Conservation (phyloP, 305 asterid species). For the Lippia alba region DNA sequence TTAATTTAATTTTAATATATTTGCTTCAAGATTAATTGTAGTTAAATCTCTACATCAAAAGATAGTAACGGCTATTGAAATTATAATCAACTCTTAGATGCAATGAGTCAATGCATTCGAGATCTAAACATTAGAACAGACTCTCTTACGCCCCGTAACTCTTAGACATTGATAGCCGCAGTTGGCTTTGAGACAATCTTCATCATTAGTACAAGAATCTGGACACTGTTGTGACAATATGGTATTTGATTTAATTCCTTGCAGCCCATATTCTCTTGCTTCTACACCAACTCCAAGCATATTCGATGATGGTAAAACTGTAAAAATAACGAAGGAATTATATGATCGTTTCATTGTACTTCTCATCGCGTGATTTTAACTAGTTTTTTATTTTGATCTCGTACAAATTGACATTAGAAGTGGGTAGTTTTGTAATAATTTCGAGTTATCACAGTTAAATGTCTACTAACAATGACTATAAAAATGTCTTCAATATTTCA, state of each 20-base stretch:
- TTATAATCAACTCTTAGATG: not conserved
- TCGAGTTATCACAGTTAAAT: too few species aligned
- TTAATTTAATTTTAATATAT: too few species aligned
- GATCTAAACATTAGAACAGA: constrained; percentile 10
- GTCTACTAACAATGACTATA: too few species aligned
- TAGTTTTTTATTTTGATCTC: too few species aligned
- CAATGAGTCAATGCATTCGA: not conserved
- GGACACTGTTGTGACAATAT: constrained; percentile 19
- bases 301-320: not conserved
- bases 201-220: not conserved
- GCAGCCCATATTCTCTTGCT: constrained; percentile 3
- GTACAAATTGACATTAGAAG: too few species aligned
- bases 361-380: too few species aligned
- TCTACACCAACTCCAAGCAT: constrained; percentile 20
- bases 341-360: too few species aligned
- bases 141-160: not conserved
- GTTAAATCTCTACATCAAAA: too few species aligned
- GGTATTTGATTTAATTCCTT: not conserved
- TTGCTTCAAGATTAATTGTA: too few species aligned
- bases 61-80: too few species aligned
- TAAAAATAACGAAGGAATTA: not conserved
- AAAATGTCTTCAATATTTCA: too few species aligned
- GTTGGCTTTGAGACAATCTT: not conserved
- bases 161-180: constrained; percentile 23
- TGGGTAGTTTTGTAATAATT: too few species aligned